These are phyloP conservation scores for Rhododendron ferrugineum DNA, from an alignment of 148 eudicot species.

Conservation along the genomic window DNA sequence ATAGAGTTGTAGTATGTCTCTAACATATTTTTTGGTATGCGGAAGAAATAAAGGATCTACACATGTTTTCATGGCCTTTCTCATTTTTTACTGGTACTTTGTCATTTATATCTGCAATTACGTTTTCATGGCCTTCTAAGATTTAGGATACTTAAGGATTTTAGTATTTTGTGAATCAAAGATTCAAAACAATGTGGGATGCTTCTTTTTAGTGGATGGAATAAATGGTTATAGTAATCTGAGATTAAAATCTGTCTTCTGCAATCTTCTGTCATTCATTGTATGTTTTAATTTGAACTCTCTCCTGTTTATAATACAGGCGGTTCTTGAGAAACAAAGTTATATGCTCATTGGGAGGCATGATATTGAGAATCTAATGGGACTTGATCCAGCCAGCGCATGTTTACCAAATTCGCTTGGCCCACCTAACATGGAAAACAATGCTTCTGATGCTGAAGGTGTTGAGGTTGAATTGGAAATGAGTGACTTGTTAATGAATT, in stretches of 20 bases:
- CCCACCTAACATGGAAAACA: conserved; percentile 27
- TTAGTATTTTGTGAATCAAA: not conserved
- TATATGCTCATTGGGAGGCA: conserved; percentile 99
- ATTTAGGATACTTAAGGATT: not conserved
- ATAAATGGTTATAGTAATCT: not conserved
- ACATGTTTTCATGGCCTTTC: too few relatives aligned
- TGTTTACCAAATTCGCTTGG: conserved; percentile 58
- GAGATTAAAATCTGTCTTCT: not conserved
- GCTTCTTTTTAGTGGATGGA: not conserved
- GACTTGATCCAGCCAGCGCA: conserved; percentile 82
- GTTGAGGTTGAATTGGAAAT: conserved; percentile 67
- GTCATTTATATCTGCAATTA: not conserved
- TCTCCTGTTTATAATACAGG: conserved; percentile 39
- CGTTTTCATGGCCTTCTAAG: not conserved
- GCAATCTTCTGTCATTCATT: conserved; percentile 13
- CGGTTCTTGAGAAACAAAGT: conserved; percentile 98
- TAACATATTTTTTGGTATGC: not conserved
- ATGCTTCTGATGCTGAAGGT: conserved; percentile 59
- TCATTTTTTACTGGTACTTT: not conserved
- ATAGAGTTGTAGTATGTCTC: not conserved
- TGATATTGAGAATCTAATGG: conserved; percentile 86
- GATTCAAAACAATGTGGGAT: not conserved
- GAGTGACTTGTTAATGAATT: conserved; percentile 67
- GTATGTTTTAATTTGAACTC: not conserved
- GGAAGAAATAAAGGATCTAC: not conserved